Percentiles rank a stretch among this genome's conserved stretches.
phyloP scores from a whole-genome alignment of 139 green algal genomes.

The Chlamydomonas sp. region DNA sequence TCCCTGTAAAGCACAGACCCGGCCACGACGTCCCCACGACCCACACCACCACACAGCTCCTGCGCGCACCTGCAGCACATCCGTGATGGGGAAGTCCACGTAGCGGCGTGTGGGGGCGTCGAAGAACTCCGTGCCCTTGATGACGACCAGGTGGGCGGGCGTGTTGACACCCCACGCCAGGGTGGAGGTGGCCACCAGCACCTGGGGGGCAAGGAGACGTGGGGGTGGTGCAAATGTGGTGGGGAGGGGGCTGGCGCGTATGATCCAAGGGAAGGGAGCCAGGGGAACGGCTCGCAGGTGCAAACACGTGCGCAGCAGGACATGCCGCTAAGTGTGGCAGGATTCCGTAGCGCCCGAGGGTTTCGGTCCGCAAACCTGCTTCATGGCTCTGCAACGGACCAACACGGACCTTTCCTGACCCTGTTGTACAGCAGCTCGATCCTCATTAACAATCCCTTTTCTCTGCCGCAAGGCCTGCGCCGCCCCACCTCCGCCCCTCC shows the following conservation, averaged over 20 bases:
- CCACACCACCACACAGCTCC: background rate
- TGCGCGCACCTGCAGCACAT: conserved; percentile 90
- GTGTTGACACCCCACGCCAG: conserved; percentile 97
- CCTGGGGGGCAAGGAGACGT: conserved; percentile 36
- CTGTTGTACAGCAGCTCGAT: too few relatives aligned
- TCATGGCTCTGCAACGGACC: too few relatives aligned
- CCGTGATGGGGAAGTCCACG: conserved; percentile 98
- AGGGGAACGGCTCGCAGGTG: too few relatives aligned
- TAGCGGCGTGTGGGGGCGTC: conserved; percentile 88
- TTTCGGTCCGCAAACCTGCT: too few relatives aligned
- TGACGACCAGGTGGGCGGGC: conserved; percentile 93
- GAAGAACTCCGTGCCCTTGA: conserved; percentile 98
- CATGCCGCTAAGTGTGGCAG: too few relatives aligned
- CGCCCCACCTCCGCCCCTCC: background rate
- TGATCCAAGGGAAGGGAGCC: background rate
- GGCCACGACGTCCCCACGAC: background rate
- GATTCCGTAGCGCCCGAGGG: too few relatives aligned
- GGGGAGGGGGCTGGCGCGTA: background rate
- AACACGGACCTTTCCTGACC: too few relatives aligned
- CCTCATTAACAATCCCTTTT: background rate
- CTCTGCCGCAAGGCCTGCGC: background rate
- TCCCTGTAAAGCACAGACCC: too few relatives aligned
- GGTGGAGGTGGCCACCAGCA: conserved; percentile 92
- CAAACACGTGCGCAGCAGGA: too few relatives aligned
- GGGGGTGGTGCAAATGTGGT: background rate